Percentiles rank a stretch among this genome's conserved stretches.
phyloP scores from a whole-genome alignment of 140 eudicot genomes.

The Oenanthe javanica region DNA sequence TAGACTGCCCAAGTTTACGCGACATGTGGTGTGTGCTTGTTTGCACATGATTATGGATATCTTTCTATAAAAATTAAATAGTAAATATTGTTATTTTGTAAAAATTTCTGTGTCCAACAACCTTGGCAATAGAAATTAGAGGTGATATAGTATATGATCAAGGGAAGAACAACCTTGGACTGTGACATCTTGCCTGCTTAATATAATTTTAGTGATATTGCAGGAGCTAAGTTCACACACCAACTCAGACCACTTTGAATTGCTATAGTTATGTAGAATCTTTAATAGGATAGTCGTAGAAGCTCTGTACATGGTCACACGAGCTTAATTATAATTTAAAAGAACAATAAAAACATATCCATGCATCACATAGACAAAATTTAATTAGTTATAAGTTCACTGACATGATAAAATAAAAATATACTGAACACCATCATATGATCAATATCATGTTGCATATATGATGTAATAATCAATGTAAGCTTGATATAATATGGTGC shows the following conservation, averaged over 20 bases:
- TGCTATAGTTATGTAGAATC: neutral
- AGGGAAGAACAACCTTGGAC: neutral
- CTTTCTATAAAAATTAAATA: too few species aligned
- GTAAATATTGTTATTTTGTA: neutral
- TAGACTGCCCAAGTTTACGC: neutral
- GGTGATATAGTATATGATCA: neutral
- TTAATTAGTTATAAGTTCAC: neutral
- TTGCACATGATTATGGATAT: neutral
- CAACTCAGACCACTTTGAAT: neutral
- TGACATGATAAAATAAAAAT: neutral
- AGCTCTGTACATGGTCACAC: neutral
- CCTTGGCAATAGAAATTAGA: neutral
- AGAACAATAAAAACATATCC: neutral
- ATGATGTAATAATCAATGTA: too few species aligned
- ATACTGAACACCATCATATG: neutral
- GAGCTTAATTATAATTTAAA: neutral
- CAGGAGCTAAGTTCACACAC: neutral
- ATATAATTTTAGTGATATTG: neutral
- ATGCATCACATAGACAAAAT: neutral
- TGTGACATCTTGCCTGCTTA: neutral
- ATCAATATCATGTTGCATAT: neutral
- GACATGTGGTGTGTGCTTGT: neutral
- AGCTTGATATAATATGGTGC: neutral
- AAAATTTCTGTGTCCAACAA: neutral
- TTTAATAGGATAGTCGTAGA: neutral